These are phyloP conservation scores for Pythium scleroteichum DNA, from an alignment of 352 stramenopile genomes.

Conservation along the genomic window DNA sequence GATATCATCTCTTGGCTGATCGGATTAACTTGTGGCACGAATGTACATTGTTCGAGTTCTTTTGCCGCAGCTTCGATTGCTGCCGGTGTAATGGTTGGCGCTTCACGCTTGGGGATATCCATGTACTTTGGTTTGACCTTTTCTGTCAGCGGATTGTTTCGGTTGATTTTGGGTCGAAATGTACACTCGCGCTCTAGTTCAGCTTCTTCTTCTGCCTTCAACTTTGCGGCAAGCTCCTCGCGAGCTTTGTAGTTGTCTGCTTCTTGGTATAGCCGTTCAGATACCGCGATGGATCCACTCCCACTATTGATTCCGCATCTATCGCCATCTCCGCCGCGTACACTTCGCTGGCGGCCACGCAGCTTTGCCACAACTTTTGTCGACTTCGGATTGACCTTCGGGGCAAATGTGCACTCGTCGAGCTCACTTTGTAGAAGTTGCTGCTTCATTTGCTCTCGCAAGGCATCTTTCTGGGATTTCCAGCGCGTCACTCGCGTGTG, in stretches of 20 bases:
- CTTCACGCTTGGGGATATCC: conserved; percentile 36
- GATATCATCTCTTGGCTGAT: conserved; percentile 79
- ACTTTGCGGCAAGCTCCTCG: conserved; percentile 58
- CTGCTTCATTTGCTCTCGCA: conserved; percentile 81
- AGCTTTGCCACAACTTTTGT: conserved; percentile 68
- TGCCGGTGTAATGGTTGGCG: conserved; percentile 46
- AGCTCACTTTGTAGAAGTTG: conserved; percentile 73
- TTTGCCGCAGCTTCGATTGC: conserved; percentile 59
- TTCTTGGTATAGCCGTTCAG: conserved; percentile 76
- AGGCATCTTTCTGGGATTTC: conserved; percentile 77
- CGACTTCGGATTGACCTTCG: conserved; percentile 75
- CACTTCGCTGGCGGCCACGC: conserved; percentile 39
- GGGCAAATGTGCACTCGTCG: conserved; percentile 75
- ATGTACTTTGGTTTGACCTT: conserved; percentile 84
- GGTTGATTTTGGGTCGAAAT: conserved; percentile 71
- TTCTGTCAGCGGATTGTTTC: conserved; percentile 35
- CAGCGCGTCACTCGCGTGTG: conserved; percentile 71
- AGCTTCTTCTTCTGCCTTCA: conserved; percentile 73
- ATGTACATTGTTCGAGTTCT: conserved; percentile 77
- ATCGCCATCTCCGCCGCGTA: conserved; percentile 18
- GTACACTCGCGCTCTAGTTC: conserved; percentile 75
- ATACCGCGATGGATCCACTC: conserved; percentile 36
- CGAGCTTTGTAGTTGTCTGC: conserved; percentile 73
- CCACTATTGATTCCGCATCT: conserved; percentile 18
- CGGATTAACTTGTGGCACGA: conserved; percentile 75